Evolutionary conservation across 306 rosid species (phyloP), one percentile per base, ranked within the genome.

Genomic region (Cicer bijugum): DNA sequence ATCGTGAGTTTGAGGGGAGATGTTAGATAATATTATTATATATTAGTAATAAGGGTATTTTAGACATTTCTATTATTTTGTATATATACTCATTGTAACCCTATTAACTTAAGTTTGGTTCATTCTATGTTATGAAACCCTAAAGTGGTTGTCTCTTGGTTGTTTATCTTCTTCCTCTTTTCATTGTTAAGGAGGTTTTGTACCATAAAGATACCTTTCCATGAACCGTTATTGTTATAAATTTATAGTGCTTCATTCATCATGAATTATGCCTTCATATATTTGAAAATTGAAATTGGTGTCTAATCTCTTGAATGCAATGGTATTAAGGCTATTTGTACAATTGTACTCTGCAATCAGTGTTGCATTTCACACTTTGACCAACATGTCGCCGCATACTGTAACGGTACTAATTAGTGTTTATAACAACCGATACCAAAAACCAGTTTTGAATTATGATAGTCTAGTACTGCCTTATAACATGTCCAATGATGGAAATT

Each of bases 161-260:
- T n/a, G n/a, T n/a, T n/a, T n/a, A n/a, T n/a, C n/a, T n/a, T n/a
- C n/a, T n/a, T n/a, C n/a, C n/a, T n/a, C n/a, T n/a, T n/a, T n/a
- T n/a, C n/a, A n/a, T n/a, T n/a, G n/a, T n/a, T n/a, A 62, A 61
- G 4, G 20, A 10, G 14, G 68, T 20, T 77, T 47, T 39, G 65
- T 75, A 23, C 64, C 50, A 59, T 51, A 70, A 70, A 40, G 46
- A 38, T 69, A 38, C 14, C 19, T 63, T 64, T 63, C 53, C 43
- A 51, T n/a, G 35, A 8, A 11, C 48, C 48, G 17, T 59, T 63
- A 28, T 28, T 35, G 44, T 8, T 58, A 14, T 72, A 28, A 28
- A n/a, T n/a, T n/a, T n/a, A n/a, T n/a, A n/a, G n/a, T 57, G 44
- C 35, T 58, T 58, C 58, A 28, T 47, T 38, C 15, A 19, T 75